These are phyloP conservation scores for Cordia subcordata DNA, from an alignment of 257 asterid genomes.

Conservation along the genomic window DNA sequence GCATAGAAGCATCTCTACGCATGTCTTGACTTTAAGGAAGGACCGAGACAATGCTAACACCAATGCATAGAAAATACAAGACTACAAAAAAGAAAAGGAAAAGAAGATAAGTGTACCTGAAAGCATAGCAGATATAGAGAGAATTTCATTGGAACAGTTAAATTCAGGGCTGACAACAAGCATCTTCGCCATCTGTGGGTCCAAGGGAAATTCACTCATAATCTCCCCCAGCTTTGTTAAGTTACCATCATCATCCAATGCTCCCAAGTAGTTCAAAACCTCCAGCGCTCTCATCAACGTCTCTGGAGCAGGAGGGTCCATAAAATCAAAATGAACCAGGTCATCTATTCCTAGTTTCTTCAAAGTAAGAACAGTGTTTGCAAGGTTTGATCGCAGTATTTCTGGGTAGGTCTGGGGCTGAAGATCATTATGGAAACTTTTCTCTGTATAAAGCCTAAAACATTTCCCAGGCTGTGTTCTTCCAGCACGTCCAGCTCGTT, in stretches of 20 bases:
- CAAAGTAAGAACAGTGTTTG: constrained; percentile 78
- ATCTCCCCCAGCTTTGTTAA: constrained; percentile 81
- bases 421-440: constrained; percentile 80
- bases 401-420: constrained; percentile 96
- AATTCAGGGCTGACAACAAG: constrained; percentile 89
- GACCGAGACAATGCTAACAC: constrained; percentile 23
- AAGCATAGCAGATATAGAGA: constrained; percentile 91
- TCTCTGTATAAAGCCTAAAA: constrained; percentile 88
- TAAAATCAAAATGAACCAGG: constrained; percentile 47
- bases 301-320: constrained; percentile 99
- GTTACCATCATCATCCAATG: constrained; percentile 95
- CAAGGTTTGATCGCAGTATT: constrained; percentile 83
- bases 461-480: constrained; percentile 98
- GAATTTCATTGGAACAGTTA: constrained; percentile 92
- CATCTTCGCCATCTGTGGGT: constrained; percentile 98
- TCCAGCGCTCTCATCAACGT: constrained; percentile 93
- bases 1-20: constrained; percentile 39
- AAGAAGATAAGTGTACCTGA: constrained; percentile 48
- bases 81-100: neutral
- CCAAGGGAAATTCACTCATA: constrained; percentile 94
- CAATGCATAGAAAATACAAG: constrained; percentile 10
- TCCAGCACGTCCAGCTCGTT: constrained; percentile 99
- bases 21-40: constrained; percentile 12
- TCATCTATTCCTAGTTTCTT: constrained; percentile 13
- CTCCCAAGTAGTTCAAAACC: constrained; percentile 90